Base-by-base conservation (phyloP, 73 alveolate genomes). In the Stentor coeruleus region DNA sequence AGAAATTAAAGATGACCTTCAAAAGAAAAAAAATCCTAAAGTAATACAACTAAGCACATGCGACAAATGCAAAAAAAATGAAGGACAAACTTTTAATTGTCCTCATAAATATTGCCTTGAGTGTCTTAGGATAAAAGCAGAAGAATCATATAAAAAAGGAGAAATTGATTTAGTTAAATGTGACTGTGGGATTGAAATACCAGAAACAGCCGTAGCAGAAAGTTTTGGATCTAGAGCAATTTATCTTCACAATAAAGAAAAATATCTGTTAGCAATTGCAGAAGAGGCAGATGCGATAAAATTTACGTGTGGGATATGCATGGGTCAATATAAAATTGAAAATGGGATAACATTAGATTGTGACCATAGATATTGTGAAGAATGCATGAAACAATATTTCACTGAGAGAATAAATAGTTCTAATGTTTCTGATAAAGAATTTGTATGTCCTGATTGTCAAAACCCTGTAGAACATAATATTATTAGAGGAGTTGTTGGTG, bases 351-450 rank as follows among this genome's bases (percentile, higher is more conserved):
- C 59, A 20, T 37, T 39, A 1, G n/a, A 15, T 14, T 75, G 83
- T 75, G 72, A 75, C 84, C 72, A 39, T 35, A 33, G 72, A 14
- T 75, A 36, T 37, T 75, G 83, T 38, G 14, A 20, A 0, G 33
- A 1, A 1, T 75, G 83, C 2, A n/a, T 75, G 6, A 75, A 37
- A 37, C 36, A 28, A 2, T 35, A 75, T 38, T 26, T 75, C 2
- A 28, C n/a, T 14, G 38, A 35, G 20, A 15, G 6, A 2, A 75
- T 75, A 31, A 75, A 36, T 14, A 35, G 58, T 14, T 31, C 59
- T 14, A 37, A 39, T 20, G 83, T 75, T 39, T 26, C 83, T 26
- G 83, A 75, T 37, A 66, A 75, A 36, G 72, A 75, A 2, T 6
- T 75, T 15, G 28, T 14, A 20, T 75, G 83, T 39, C 72, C 59